Base-by-base conservation (phyloP, 2,329 filamentous ascomycete genomes). In the Arthrobotrys sinensis region DNA sequence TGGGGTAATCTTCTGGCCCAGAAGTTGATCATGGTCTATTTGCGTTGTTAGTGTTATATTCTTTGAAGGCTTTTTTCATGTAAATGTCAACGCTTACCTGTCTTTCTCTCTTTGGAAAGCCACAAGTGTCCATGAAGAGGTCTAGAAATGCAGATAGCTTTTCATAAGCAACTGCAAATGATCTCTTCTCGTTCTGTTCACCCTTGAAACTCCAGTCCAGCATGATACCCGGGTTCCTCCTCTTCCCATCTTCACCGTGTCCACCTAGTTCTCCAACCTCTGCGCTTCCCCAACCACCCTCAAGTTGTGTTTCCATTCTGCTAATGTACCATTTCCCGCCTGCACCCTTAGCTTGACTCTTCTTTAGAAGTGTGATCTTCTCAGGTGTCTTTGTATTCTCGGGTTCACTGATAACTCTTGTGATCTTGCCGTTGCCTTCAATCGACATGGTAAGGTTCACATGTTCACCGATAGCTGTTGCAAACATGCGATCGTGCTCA, bases 91-190 rank as follows among this genome's bases (percentile, higher is more conserved):
- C 4, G 24, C 43, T 53, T 66, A 81, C 80, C 63, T 79, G 63
- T 45, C 78, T 70, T 21, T 77, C 70, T 62, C 71, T 60, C 50
- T 80, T 67, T 40, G 45, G 53, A 48, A 81, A 75, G 55, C 80
- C 80, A 50, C 80, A 81, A 36, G 79, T 80, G 46, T 68, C 63
- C 79, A 81, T 80, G 70, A 81, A 81, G 43, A 69, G 75, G 34
- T 73, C 71, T 10, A 81, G 45, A 53, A 80, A 79, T 28, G 63
- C 67, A 4, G 70, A 67, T 16, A 80, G 60, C 55, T 80, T 80
- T 19, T 75, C 75, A 43, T 80, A 79, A 11, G 68, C 79, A 46
- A 80, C 73, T 8, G 72, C 80, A 45, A 80, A 81, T 8, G 76
- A 72, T 32, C 80, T 80, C 53, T 77, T 81, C 69, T 81, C 80